Evolutionary conservation across 2,329 filamentous ascomycete genomes (phyloP), one percentile per base, ranked within the genome.

Genomic region (Aspergillus sp.): DNA sequence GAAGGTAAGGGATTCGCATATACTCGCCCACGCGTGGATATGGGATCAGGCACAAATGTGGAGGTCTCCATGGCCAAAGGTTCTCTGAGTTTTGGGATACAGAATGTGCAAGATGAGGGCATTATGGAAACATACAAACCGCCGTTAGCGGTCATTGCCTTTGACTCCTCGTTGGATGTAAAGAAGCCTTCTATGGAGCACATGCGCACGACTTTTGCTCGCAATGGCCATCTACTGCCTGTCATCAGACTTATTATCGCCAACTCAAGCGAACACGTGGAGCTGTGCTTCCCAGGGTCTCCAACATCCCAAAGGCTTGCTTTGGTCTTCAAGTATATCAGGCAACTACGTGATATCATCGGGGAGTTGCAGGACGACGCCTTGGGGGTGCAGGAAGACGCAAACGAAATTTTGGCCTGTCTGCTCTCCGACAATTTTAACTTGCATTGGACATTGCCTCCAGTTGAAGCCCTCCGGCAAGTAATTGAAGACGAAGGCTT

Each of bases 201-300:
- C 55, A 72, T 80, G 54, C 72, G 76, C 57, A 78, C 70, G 28
- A 77, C 69, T 22, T 76, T 69, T 68, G 73, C 72, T 61, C 73
- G 68, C 4, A 70, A 73, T 57, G 74, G 70, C 23, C 68, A 67
- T 45, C 69, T 79, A 48, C 68, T 81, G 23, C 80, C 80, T 3
- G 76, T 81, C 46, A 72, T 82, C 49, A 77, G 78, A 59, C 69
- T 82, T 7, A 64, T 82, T 31, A 71, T 82, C 22, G 72, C 78
- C n/a, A 82, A 82, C 62, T 77, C 79, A 1, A 76, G 76, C 45
- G 80, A 82, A 60, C 80, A 82, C 65, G 76, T 82, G 43, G 74
- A 78, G 56, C 73, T 74, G 47, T 82, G 79, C 63, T 71, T 81
- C 31, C 77, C 80, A 4, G 68, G 76, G 43, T 62, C 74, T 22